Conservation (phyloP, 2,329 filamentous ascomycete genomes). For the Talaromyces sp. region DNA sequence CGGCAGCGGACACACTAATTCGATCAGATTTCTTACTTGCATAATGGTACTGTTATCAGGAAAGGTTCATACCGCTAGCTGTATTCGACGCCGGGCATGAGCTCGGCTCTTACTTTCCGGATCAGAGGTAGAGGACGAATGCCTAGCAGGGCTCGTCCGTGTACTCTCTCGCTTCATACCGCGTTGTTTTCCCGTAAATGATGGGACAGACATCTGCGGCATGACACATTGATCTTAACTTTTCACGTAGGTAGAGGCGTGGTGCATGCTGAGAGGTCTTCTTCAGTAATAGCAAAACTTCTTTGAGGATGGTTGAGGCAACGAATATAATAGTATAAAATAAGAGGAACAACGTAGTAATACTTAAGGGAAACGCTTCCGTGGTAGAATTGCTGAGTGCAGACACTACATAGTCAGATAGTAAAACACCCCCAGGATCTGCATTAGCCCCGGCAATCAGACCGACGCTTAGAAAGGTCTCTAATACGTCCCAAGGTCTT, state of each 20-base stretch:
- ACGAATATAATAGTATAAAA: background rate
- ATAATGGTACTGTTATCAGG: background rate
- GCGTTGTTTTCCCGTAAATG: background rate
- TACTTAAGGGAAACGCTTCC: background rate
- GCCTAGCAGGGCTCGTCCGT: background rate
- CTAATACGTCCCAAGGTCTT: background rate
- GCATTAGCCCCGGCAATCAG: background rate
- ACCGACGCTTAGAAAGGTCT: background rate
- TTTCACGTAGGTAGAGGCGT: background rate
- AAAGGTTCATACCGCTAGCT: conserved; percentile 17
- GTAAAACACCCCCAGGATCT: background rate
- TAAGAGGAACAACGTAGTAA: background rate
- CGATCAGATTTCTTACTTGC: conserved; percentile 12
- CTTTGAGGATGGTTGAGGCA: background rate
- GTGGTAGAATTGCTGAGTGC: background rate
- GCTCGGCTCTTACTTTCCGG: background rate
- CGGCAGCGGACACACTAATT: conserved; percentile 80
- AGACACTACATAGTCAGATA: background rate
- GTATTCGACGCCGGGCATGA: conserved; percentile 23
- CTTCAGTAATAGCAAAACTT: background rate
- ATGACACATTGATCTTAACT: background rate
- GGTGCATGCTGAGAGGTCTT: background rate
- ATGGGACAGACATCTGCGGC: background rate
- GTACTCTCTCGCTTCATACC: background rate
- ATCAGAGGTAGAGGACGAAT: background rate